Evolutionary conservation across 176 grass and related monocot genomes (phyloP), one percentile per base, ranked within the genome.

Genomic region (Neostapfia colusana): DNA sequence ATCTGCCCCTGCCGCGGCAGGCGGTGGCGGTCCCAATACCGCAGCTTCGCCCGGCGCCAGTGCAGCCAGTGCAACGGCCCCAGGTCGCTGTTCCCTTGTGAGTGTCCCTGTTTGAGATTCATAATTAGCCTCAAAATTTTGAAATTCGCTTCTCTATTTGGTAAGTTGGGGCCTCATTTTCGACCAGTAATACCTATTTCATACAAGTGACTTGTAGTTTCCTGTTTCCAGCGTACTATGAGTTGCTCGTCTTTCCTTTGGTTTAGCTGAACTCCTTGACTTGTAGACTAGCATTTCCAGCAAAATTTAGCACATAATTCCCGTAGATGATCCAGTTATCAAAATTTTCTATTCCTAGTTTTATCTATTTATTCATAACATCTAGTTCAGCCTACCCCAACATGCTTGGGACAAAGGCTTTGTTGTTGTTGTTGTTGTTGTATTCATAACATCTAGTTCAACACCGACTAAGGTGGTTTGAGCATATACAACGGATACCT

Each of bases 71-170:
- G 44, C 84, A 50, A 41, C 80, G 88, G 24, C 83, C 92, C 24
- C 66, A 80, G 23, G 82, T 78, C 12, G 53, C 73, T 42, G 81
- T 81, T 68, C 55, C 83, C 35, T 53, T 85, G 92, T 95, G 72
- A 91, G 88, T 68, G 48, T 25, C 56, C 41, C 43, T 12, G 43
- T 70, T 36, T 34, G 38, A 76, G 43, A 71, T 80, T 79, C 79
- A 79, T 81, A 28, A 24, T 17, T 70, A 59, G 34, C 51, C 14
- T 31, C 18, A 16, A 34, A 49, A 21, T 67, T 86, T 83, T 78
- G 4, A 79, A 63, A 37, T 9, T 69, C 15, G 21, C 70, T 63
- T 58, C 74, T 58, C 24, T 48, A 41, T 83, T 79, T 42, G 65
- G 28, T 65, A 17, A n/a, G 45, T 66, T 83, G 1, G 38, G 57